Evolutionary conservation across 2,329 filamentous ascomycete species (phyloP).

Genomic region (Microdochium bolleyi): DNA sequence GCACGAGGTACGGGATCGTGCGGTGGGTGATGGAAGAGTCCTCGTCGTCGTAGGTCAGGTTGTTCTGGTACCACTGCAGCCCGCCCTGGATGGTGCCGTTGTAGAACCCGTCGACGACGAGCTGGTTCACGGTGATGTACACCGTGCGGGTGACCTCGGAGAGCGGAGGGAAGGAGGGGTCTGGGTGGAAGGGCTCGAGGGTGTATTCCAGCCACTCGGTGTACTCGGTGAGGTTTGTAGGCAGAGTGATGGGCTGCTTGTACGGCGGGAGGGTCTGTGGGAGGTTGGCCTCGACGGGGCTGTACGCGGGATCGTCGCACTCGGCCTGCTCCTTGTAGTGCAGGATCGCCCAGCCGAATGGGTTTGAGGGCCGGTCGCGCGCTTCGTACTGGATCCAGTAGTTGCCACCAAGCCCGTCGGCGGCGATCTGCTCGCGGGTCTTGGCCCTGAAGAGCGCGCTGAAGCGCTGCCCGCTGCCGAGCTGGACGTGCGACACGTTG

Average conservation of each 20-base stretch:
- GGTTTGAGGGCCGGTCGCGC: constrained; percentile 35
- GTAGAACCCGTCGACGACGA: constrained; percentile 22
- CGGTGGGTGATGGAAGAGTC: constrained; percentile 6
- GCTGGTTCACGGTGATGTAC: constrained; percentile 34
- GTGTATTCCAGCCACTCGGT: constrained; percentile 36
- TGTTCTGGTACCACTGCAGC: constrained; percentile 30
- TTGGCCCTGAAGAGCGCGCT: constrained; percentile 48
- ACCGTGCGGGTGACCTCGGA: constrained; percentile 41
- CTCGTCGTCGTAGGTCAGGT: constrained; percentile 34
- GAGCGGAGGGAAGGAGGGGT: constrained; percentile 25
- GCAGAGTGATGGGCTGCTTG: constrained; percentile 21
- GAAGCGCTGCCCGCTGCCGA: constrained; percentile 53
- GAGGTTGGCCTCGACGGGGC: not conserved
- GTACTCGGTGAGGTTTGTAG: constrained; percentile 19
- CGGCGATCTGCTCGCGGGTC: constrained; percentile 29
- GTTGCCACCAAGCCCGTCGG: constrained; percentile 19
- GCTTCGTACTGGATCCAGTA: constrained; percentile 42
- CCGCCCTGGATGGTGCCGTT: constrained; percentile 18
- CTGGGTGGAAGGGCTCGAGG: constrained; percentile 26
- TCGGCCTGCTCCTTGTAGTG: constrained; percentile 23
- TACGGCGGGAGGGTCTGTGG: constrained; percentile 16
- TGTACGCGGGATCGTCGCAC: not conserved
- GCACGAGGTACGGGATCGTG: constrained; percentile 37
- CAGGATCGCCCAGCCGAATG: constrained; percentile 40
- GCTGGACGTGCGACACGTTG: constrained; percentile 39